Percentiles rank a stretch among this genome's conserved stretches.
Conservation (phyloP, 148 eudicot species). For the Silene uniflora region DNA sequence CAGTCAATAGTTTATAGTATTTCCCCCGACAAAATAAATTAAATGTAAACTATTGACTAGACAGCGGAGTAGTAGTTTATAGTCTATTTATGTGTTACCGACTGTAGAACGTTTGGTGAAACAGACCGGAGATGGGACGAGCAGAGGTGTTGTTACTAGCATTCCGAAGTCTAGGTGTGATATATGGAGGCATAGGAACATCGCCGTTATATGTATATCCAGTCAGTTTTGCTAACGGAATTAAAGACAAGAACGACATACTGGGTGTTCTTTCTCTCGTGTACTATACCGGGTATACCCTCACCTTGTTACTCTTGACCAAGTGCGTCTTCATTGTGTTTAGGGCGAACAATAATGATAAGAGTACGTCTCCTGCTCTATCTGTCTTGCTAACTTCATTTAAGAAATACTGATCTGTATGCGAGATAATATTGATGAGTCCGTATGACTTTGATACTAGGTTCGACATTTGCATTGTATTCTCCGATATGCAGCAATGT, state of each 20-base stretch:
- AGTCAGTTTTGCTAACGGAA: conserved; percentile 27
- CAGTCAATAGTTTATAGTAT: too few relatives aligned
- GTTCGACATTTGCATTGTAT: conserved; percentile 47
- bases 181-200: too few relatives aligned
- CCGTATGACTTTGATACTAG: too few relatives aligned
- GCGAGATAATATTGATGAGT: too few relatives aligned
- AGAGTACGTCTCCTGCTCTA: too few relatives aligned
- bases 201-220: conserved; percentile 39
- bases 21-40: too few relatives aligned
- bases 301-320: conserved; percentile 35
- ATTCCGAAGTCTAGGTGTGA: conserved; percentile 20
- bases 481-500: conserved; percentile 40
- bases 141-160: conserved; percentile 28
- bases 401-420: too few relatives aligned
- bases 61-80: too few relatives aligned
- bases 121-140: conserved; percentile 26
- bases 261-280: conserved; percentile 37
- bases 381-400: too few relatives aligned
- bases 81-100: too few relatives aligned
- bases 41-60: too few relatives aligned
- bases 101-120: too few relatives aligned
- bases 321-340: conserved; percentile 42
- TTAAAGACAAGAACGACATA: conserved; percentile 30
- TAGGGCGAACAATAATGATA: conserved; percentile 37
- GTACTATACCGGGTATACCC: conserved; percentile 34